Evolutionary conservation across 768 basidiomycete genomes (phyloP).

Genomic region (Leucocoprinus leucothites): DNA sequence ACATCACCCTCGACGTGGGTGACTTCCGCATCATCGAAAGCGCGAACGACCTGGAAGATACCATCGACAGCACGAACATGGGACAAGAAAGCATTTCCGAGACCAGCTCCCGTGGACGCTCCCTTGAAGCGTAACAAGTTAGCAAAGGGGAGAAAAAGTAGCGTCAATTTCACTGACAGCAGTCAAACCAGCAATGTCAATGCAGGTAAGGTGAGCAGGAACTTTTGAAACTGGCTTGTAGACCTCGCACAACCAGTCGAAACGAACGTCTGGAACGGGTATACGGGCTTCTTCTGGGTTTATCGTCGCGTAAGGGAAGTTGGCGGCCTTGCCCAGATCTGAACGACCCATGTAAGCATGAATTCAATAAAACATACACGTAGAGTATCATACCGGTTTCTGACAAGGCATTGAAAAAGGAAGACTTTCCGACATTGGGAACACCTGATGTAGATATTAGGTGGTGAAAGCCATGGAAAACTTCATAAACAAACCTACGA

Average conservation of each 20-base stretch:
- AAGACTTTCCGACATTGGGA: slow-evolving; percentile 97
- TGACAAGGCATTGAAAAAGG: slow-evolving; percentile 97
- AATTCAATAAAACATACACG: not conserved
- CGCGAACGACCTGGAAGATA: slow-evolving; percentile 97
- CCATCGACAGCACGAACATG: slow-evolving; percentile 98
- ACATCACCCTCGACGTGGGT: slow-evolving; percentile 99
- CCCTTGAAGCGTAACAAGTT: slow-evolving; percentile 44
- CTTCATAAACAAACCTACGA: slow-evolving; percentile 78
- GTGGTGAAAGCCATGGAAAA: slow-evolving; percentile 15
- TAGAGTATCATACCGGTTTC: slow-evolving; percentile 65
- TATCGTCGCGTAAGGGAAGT: slow-evolving; percentile 95
- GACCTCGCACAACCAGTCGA: slow-evolving; percentile 88
- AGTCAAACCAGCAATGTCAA: slow-evolving; percentile 97
- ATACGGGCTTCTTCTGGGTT: slow-evolving; percentile 96
- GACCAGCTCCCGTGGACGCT: slow-evolving; percentile 95
- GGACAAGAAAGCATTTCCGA: slow-evolving; percentile 96
- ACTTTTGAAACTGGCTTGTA: slow-evolving; percentile 90
- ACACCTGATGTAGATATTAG: slow-evolving; percentile 50
- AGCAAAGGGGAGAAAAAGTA: not conserved
- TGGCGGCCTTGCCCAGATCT: slow-evolving; percentile 93
- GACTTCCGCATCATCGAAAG: slow-evolving; percentile 99
- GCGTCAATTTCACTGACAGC: slow-evolving; percentile 50
- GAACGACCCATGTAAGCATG: slow-evolving; percentile 15
- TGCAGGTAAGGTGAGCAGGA: slow-evolving; percentile 94
- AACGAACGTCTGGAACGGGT: slow-evolving; percentile 89